Evolutionary conservation across 768 basidiomycete species (phyloP), one percentile per base, ranked within the genome.

Genomic region (Amanita rubescens): DNA sequence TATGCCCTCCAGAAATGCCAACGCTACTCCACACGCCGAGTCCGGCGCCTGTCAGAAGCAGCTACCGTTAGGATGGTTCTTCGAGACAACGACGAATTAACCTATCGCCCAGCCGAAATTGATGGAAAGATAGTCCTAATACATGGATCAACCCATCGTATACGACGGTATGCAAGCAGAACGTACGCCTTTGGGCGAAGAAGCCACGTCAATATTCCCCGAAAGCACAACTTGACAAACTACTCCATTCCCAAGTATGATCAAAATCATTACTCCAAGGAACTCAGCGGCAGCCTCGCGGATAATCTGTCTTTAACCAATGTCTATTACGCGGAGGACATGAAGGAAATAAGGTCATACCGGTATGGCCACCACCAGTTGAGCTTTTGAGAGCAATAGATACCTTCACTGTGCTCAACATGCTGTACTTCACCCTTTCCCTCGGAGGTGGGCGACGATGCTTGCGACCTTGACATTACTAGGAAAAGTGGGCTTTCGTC

Each of bases 241-340:
- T 34, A 69, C 72, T 49, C 75, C 79, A 35, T 63, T 69, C 15
- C 80, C 80, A 49, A 81, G 76, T 53, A 81, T 73, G 55, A 78
- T 63, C 8, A 81, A 65, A 33, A 81, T 68, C 75, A 77, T 75
- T 14, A 75, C 73, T 19, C 80, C 80, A 35, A 76, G 57, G 59
- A 81, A 81, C 60, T 81, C 79, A 20, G 78, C 80, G 6, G 72
- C 70, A n/a, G 76, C 61, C 55, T 69, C 67, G 33, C 67, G 64
- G 14, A 70, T 57, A 49, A 64, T 58, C 57, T 69, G 66, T 19
- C 68, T 51, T 30, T 3, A 30, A 15, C 10, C 8, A 7, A 35
- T 33, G 27, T 14, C 19, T 25, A 35, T 22, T 11, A 35, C 24
- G 15, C 9, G 14, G 17, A 5, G 8, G 37, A 41, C 11, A 49